A percentile compares a stretch with the other conserved stretches of the same genome.
Evolutionary conservation across 139 green algal genomes (phyloP).

Genomic region (Chlorella sp.): DNA sequence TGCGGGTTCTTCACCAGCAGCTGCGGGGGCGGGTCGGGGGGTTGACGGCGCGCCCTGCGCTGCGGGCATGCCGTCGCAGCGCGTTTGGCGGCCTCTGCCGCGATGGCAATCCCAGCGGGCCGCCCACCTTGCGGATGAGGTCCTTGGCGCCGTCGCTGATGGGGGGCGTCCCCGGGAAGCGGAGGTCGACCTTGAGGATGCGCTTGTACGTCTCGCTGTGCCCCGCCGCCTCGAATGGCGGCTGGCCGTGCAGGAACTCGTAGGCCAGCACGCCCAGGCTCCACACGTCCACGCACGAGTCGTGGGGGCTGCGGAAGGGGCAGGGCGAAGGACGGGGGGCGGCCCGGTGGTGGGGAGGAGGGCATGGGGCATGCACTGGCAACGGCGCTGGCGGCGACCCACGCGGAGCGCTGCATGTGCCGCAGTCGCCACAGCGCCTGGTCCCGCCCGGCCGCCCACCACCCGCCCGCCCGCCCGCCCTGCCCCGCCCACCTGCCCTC

Average conservation of each 20-base stretch:
- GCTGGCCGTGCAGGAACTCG: slow-evolving; percentile 93
- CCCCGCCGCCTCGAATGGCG: slow-evolving; percentile 93
- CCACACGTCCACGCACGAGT: slow-evolving; percentile 91
- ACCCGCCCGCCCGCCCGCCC: too few species aligned
- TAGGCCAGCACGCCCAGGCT: slow-evolving; percentile 92
- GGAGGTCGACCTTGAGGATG: slow-evolving; percentile 91
- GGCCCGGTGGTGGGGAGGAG: too few species aligned
- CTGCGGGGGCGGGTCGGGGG: slow-evolving; percentile 36
- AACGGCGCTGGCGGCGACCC: too few species aligned
- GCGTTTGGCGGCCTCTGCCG: too few species aligned
- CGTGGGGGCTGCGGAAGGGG: too few species aligned
- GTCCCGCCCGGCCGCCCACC: too few species aligned
- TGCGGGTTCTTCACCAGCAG: slow-evolving; percentile 81
- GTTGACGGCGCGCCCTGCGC: background rate
- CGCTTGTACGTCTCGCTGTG: slow-evolving; percentile 83
- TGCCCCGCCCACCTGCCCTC: too few species aligned
- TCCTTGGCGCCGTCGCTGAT: slow-evolving; percentile 77
- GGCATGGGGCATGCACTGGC: too few species aligned
- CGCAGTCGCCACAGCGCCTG: too few species aligned
- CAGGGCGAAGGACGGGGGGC: too few species aligned
- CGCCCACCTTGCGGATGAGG: slow-evolving; percentile 77
- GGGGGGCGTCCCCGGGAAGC: slow-evolving; percentile 69
- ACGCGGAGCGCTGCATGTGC: too few species aligned
- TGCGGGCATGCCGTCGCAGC: background rate
- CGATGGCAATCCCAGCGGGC: background rate